A percentile compares a stretch with the other conserved stretches of the same genome.
Evolutionary conservation across 352 stramenopile species (phyloP).

Genomic region (Phytophthora tubulina): DNA sequence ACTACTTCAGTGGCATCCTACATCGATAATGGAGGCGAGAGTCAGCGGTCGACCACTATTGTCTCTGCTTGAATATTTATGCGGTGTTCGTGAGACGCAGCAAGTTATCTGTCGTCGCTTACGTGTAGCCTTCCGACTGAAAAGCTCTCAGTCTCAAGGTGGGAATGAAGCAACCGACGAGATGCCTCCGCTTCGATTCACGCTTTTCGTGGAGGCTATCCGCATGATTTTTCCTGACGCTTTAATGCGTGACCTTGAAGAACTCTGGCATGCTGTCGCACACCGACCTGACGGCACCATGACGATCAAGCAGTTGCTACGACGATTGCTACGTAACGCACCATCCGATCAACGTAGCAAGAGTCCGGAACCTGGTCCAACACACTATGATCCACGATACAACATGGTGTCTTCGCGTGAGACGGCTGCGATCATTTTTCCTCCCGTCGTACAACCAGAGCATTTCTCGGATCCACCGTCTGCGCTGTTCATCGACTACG

Average conservation of each 20-base stretch:
- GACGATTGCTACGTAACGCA: slow-evolving; percentile 27
- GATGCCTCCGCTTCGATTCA: slow-evolving; percentile 33
- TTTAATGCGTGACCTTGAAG: slow-evolving; percentile 61
- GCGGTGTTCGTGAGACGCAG: slow-evolving; percentile 58
- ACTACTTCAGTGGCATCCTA: slow-evolving; percentile 71
- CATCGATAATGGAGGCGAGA: slow-evolving; percentile 44
- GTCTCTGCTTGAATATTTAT: slow-evolving; percentile 62
- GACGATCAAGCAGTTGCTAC: slow-evolving; percentile 35
- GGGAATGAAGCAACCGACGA: neutral
- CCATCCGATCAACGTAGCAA: slow-evolving; percentile 36
- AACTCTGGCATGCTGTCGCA: slow-evolving; percentile 53
- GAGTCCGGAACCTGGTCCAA: slow-evolving; percentile 73
- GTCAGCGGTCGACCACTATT: slow-evolving; percentile 50
- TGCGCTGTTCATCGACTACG: slow-evolving; percentile 78
- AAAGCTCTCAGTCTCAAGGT: slow-evolving; percentile 26
- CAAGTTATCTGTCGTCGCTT: slow-evolving; percentile 63
- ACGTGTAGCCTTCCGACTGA: slow-evolving; percentile 58
- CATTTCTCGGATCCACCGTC: slow-evolving; percentile 50
- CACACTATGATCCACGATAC: slow-evolving; percentile 74
- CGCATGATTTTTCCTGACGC: slow-evolving; percentile 66
- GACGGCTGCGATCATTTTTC: slow-evolving; percentile 59
- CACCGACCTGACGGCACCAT: slow-evolving; percentile 34
- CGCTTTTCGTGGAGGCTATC: slow-evolving; percentile 52
- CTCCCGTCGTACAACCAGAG: slow-evolving; percentile 41
- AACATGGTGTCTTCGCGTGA: slow-evolving; percentile 50